These are phyloP conservation scores for Ramularia collo-cygni DNA, from an alignment of 2,329 filamentous ascomycete species.

Conservation along the genomic window DNA sequence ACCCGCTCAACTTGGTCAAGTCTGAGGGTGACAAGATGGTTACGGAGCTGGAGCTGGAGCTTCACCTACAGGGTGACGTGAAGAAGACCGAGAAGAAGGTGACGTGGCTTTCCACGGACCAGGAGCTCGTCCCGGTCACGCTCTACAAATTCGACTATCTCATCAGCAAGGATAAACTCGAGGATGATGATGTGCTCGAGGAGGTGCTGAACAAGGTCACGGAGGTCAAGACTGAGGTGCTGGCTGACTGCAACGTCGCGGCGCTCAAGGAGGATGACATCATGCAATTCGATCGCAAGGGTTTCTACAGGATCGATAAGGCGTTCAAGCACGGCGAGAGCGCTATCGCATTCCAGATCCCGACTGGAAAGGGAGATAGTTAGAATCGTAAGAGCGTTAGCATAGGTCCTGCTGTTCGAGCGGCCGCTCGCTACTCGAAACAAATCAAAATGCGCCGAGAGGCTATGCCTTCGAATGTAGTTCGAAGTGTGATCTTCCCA, in stretches of 20 bases:
- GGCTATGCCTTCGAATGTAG: too few relatives aligned
- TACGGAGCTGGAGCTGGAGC: conserved; percentile 66
- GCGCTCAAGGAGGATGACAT: conserved; percentile 80
- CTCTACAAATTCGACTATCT: conserved; percentile 93
- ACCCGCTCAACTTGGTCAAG: conserved; percentile 41
- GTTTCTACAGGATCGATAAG: conserved; percentile 79
- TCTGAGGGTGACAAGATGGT: conserved; percentile 51
- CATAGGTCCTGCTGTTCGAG: too few relatives aligned
- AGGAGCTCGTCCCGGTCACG: conserved; percentile 73
- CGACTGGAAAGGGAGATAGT: conserved; percentile 50
- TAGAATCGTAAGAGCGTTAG: too few relatives aligned
- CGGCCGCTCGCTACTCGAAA: too few relatives aligned
- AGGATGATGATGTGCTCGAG: conserved; percentile 79
- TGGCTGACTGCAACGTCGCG: conserved; percentile 74
- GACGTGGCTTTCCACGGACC: conserved; percentile 78
- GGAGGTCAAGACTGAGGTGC: conserved; percentile 63
- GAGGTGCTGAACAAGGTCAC: conserved; percentile 74
- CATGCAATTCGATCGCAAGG: conserved; percentile 90
- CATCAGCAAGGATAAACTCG: conserved; percentile 89
- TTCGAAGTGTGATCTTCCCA: too few relatives aligned
- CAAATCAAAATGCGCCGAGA: too few relatives aligned
- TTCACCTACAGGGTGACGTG: conserved; percentile 89
- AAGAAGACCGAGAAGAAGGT: conserved; percentile 96
- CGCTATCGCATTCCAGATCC: conserved; percentile 62
- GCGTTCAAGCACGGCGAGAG: conserved; percentile 52